phyloP scores from a whole-genome alignment of 148 eudicot species.

The Vaccinium macrocarpon region DNA sequence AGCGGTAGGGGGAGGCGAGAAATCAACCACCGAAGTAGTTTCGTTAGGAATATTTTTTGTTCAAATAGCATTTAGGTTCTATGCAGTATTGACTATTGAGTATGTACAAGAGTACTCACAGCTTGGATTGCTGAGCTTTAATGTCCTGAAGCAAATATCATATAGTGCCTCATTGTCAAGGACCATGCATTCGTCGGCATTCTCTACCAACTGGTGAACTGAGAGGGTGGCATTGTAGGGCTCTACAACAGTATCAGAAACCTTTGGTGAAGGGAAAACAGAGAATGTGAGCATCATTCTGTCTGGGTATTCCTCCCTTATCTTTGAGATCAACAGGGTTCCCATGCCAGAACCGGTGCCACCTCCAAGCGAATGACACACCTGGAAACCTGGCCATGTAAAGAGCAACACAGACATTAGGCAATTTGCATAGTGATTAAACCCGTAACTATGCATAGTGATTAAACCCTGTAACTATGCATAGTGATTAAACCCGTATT shows the following conservation, averaged over 20 bases:
- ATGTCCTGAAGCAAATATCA: conserved; percentile 75
- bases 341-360: conserved; percentile 94
- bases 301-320: conserved; percentile 79
- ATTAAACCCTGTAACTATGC: neutral
- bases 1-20: neutral
- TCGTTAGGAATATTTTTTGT: neutral
- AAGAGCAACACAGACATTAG: neutral
- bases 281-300: conserved; percentile 83
- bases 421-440: too few relatives aligned
- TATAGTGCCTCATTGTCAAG: conserved; percentile 81
- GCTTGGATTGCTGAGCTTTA: conserved; percentile 76
- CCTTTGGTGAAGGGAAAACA: conserved; percentile 76
- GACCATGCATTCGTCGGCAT: conserved; percentile 10
- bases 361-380: conserved; percentile 81
- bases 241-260: conserved; percentile 76
- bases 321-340: conserved; percentile 72
- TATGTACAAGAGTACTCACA: conserved; percentile 27
- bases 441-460: too few relatives aligned
- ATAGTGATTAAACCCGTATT: neutral
- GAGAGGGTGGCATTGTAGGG: conserved; percentile 20
- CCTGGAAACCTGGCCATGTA: conserved; percentile 60
- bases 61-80: neutral
- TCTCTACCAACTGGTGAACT: conserved; percentile 8
- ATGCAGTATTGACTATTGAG: neutral
- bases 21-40: neutral